Conservation (phyloP, 2,329 filamentous ascomycete genomes). For the Coleophoma cylindrospora region DNA sequence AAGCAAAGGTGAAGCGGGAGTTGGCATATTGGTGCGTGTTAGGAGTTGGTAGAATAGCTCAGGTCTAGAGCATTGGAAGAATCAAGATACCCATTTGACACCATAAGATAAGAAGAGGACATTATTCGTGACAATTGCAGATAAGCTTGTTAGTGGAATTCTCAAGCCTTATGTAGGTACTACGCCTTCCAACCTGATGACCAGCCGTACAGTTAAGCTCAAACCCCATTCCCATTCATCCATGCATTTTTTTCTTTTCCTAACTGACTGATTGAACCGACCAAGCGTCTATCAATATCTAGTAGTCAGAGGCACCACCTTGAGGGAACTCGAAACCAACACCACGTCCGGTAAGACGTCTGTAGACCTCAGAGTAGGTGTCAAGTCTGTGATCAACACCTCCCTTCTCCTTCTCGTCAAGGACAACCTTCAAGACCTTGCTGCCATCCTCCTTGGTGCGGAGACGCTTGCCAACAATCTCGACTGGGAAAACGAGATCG, state of each 20-base stretch:
- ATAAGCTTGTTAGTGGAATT: conserved; percentile 11
- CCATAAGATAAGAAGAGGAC: background rate
- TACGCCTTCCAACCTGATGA: conserved; percentile 16
- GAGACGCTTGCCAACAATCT: conserved; percentile 99
- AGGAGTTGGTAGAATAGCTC: conserved; percentile 75
- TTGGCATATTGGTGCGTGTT: conserved; percentile 95
- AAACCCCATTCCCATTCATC: conserved; percentile 14
- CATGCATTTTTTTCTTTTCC: conserved; percentile 16
- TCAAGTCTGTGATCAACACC: conserved; percentile 99
- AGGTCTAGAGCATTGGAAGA: conserved; percentile 27
- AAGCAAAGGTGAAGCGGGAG: conserved; percentile 73
- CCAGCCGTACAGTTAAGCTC: conserved; percentile 6
- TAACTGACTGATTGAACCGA: conserved; percentile 2
- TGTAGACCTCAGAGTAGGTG: conserved; percentile 99
- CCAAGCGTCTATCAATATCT: conserved; percentile 35
- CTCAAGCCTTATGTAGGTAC: conserved; percentile 17
- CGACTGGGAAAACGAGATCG: conserved; percentile 98
- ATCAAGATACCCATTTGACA: conserved; percentile 24
- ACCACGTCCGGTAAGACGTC: conserved; percentile 90
- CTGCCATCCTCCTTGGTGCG: conserved; percentile 98
- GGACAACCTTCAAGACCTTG: conserved; percentile 98
- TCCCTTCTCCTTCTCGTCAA: conserved; percentile 99
- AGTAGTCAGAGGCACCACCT: conserved; percentile 73
- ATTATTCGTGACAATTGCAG: conserved; percentile 10
- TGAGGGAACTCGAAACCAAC: conserved; percentile 99